phyloP scores from a whole-genome alignment of 805 yeast genomes.

The Candida silvicultrix region DNA sequence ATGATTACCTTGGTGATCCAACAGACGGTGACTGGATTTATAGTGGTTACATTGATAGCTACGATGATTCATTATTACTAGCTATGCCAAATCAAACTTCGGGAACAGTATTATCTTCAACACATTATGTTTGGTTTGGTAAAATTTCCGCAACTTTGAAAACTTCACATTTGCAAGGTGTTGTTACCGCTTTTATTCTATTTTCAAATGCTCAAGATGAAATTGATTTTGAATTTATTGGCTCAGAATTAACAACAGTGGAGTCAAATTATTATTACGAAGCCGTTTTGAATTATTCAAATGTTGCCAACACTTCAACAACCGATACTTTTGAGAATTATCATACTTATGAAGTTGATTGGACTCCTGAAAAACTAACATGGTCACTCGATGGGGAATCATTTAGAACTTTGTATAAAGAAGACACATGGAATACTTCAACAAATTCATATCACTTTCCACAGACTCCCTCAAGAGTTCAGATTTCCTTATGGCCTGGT shows the following conservation, averaged over 20 bases:
- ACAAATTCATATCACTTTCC: constrained; percentile 51
- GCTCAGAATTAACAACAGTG: constrained; percentile 56
- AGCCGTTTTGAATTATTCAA: constrained; percentile 65
- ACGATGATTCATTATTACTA: constrained; percentile 48
- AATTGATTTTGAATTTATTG: constrained; percentile 83
- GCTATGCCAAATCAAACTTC: constrained; percentile 68
- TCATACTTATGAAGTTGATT: constrained; percentile 74
- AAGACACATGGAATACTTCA: constrained; percentile 60
- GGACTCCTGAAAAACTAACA: constrained; percentile 64
- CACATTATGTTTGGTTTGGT: constrained; percentile 81
- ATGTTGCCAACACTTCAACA: constrained; percentile 38
- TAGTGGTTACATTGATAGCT: constrained; percentile 42
- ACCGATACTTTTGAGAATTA: constrained; percentile 56
- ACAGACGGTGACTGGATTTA: constrained; percentile 25
- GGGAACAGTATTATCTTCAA: constrained; percentile 76
- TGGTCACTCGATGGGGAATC: constrained; percentile 74
- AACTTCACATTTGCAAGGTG: constrained; percentile 70
- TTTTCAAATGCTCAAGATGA: constrained; percentile 87
- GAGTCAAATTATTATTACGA: constrained; percentile 80
- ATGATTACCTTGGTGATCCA: constrained; percentile 10
- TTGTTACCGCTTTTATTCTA: constrained; percentile 59
- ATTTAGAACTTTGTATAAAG: constrained; percentile 59
- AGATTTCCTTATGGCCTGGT: constrained; percentile 75
- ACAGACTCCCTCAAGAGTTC: constrained; percentile 70
- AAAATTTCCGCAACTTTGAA: constrained; percentile 60